Evolutionary conservation across 148 eudicot genomes (phyloP).

Genomic region (Fallopia convolvulus): DNA sequence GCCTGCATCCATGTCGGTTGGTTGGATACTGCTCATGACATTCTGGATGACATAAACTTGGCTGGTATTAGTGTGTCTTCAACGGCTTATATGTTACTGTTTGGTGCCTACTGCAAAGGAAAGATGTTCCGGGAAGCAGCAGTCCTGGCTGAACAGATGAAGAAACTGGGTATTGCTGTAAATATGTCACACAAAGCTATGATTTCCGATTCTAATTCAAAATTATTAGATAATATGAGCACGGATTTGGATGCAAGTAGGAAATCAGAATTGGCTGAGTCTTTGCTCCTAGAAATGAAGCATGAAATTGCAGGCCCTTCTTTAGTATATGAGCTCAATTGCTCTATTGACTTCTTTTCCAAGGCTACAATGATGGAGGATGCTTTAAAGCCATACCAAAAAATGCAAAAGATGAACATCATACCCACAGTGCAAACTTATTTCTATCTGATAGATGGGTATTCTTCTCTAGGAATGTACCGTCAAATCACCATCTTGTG

Average conservation of each 20-base stretch:
- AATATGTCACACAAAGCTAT: slow-evolving; percentile 18
- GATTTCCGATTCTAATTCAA: slow-evolving; percentile 20
- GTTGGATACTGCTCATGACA: slow-evolving; percentile 90
- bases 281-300: slow-evolving; percentile 36
- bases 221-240: slow-evolving; percentile 13
- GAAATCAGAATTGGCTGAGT: slow-evolving; percentile 33
- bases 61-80: slow-evolving; percentile 28
- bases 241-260: slow-evolving; percentile 11
- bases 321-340: slow-evolving; percentile 46
- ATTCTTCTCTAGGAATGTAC: slow-evolving; percentile 57
- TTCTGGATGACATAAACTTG: slow-evolving; percentile 66
- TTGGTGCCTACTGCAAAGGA: slow-evolving; percentile 44
- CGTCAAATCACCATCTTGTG: slow-evolving; percentile 75
- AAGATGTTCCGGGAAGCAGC: slow-evolving; percentile 65
- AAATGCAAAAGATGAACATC: slow-evolving; percentile 48
- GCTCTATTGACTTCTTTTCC: slow-evolving; percentile 73
- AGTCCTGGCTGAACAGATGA: slow-evolving; percentile 45
- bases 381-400: slow-evolving; percentile 56
- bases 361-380: slow-evolving; percentile 85
- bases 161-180: slow-evolving; percentile 31
- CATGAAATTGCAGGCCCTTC: slow-evolving; percentile 21
- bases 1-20: slow-evolving; percentile 69
- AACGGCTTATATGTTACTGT: slow-evolving; percentile 39
- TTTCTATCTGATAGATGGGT: slow-evolving; percentile 43
- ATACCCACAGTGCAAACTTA: slow-evolving; percentile 52